A percentile compares a stretch with the other conserved stretches of the same genome.
These are phyloP conservation scores for Penicillium sp. DNA, from an alignment of 2,329 filamentous ascomycete genomes.

Conservation along the genomic window DNA sequence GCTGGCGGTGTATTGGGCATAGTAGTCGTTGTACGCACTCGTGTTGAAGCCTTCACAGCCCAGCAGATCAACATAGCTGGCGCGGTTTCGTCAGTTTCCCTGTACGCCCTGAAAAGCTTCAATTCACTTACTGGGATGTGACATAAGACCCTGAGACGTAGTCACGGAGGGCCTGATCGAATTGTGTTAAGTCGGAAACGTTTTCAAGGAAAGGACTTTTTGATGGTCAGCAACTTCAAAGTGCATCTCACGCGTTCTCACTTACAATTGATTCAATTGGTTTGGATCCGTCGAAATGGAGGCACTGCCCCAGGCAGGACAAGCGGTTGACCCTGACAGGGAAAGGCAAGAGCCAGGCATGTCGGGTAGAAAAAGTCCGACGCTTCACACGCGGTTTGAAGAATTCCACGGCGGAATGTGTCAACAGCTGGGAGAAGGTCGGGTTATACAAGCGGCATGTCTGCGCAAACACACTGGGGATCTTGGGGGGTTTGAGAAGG, in stretches of 20 bases:
- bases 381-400: conserved; percentile 5
- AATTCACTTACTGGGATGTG: conserved; percentile 61
- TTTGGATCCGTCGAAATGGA: conserved; percentile 61
- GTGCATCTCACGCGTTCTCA: conserved; percentile 26
- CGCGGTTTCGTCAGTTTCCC: conserved; percentile 9
- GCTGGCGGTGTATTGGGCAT: conserved; percentile 87
- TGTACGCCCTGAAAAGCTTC: background rate
- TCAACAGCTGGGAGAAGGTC: conserved; percentile 11
- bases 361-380: conserved; percentile 18
- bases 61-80: conserved; percentile 72
- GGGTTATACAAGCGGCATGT: conserved; percentile 7
- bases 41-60: conserved; percentile 75
- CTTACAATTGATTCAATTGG: conserved; percentile 61
- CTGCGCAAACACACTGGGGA: background rate
- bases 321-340: conserved; percentile 62
- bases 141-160: conserved; percentile 74
- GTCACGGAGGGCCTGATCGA: conserved; percentile 65
- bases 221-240: conserved; percentile 26
- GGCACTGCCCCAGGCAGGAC: conserved; percentile 65
- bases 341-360: conserved; percentile 55
- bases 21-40: conserved; percentile 71
- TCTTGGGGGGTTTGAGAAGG: conserved; percentile 1
- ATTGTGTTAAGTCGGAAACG: conserved; percentile 68
- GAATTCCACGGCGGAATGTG: conserved; percentile 19
- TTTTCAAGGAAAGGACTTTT: conserved; percentile 77